A percentile compares a stretch with the other conserved stretches of the same genome.
These are phyloP conservation scores for Coemansia umbellata DNA, from an alignment of 192 early-diverging fungal species.

Conservation along the genomic window DNA sequence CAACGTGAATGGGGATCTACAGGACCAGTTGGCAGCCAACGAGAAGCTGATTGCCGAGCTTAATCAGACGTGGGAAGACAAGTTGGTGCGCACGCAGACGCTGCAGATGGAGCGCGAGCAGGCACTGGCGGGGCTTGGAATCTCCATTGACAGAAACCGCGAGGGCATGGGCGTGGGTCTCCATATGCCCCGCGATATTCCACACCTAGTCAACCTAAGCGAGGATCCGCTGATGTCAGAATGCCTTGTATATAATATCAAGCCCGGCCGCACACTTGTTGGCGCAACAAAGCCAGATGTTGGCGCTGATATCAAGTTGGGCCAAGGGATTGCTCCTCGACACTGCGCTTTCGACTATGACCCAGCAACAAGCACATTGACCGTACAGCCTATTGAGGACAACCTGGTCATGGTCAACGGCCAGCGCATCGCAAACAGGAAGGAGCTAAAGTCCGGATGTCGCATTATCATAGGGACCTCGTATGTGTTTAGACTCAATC, in stretches of 20 bases:
- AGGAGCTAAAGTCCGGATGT: conserved; percentile 63
- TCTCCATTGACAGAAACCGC: conserved; percentile 63
- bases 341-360: conserved; percentile 77
- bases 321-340: conserved; percentile 57
- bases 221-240: conserved; percentile 89
- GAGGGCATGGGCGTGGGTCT: conserved; percentile 60
- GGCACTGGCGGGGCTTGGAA: conserved; percentile 75
- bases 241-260: conserved; percentile 85
- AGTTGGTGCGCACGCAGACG: conserved; percentile 64
- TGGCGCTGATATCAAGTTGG: conserved; percentile 51
- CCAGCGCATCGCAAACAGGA: conserved; percentile 55
- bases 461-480: conserved; percentile 76
- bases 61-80: conserved; percentile 82
- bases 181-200: conserved; percentile 69
- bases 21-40: conserved; percentile 75
- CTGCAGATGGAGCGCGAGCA: conserved; percentile 71
- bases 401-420: conserved; percentile 78
- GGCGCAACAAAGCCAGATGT: conserved; percentile 48
- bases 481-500: conserved; percentile 82
- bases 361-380: conserved; percentile 46
- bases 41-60: conserved; percentile 86
- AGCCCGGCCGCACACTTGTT: conserved; percentile 66
- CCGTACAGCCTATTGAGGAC: conserved; percentile 56
- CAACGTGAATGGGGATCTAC: conserved; percentile 39
- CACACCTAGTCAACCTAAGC: conserved; percentile 86